Evolutionary conservation across 495 filamentous ascomycete genomes (phyloP).

Genomic region (Penicillium angulare): DNA sequence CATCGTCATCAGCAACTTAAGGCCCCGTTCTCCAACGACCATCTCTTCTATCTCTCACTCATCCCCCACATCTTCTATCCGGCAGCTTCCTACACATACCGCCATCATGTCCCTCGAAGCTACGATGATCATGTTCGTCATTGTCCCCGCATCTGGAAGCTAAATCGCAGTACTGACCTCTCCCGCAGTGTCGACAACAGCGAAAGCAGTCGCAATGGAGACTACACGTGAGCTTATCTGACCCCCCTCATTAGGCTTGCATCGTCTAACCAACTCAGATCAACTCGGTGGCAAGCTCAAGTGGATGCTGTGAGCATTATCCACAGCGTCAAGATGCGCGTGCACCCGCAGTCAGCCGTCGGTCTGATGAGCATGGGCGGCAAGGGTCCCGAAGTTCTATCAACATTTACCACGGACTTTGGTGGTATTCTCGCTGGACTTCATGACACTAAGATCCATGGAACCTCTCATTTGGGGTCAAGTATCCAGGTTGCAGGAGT

Average conservation of each 20-base stretch:
- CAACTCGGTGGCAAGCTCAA: constrained; percentile 94
- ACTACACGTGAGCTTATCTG: constrained; percentile 61
- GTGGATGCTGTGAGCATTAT: constrained; percentile 91
- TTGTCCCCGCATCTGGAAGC: constrained; percentile 11
- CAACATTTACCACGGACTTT: constrained; percentile 91
- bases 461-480: constrained; percentile 79
- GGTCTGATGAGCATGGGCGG: constrained; percentile 99
- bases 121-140: constrained; percentile 68
- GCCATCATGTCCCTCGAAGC: constrained; percentile 70
- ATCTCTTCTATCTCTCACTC: constrained; percentile 15
- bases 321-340: constrained; percentile 89
- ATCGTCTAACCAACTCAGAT: constrained; percentile 46
- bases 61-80: constrained; percentile 8
- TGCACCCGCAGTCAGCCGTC: constrained; percentile 93
- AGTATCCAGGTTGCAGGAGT: constrained; percentile 93
- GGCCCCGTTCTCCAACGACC: constrained; percentile 10
- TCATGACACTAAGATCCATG: constrained; percentile 91
- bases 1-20: constrained; percentile 20
- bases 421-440: constrained; percentile 93
- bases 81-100: constrained; percentile 8
- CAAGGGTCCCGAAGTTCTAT: constrained; percentile 92
- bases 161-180: constrained; percentile 24
- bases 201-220: constrained; percentile 95
- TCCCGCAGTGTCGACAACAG: constrained; percentile 84
- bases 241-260: neutral